Base-by-base conservation (phyloP, 108 stramenopile genomes). In the Tribonema minus region DNA sequence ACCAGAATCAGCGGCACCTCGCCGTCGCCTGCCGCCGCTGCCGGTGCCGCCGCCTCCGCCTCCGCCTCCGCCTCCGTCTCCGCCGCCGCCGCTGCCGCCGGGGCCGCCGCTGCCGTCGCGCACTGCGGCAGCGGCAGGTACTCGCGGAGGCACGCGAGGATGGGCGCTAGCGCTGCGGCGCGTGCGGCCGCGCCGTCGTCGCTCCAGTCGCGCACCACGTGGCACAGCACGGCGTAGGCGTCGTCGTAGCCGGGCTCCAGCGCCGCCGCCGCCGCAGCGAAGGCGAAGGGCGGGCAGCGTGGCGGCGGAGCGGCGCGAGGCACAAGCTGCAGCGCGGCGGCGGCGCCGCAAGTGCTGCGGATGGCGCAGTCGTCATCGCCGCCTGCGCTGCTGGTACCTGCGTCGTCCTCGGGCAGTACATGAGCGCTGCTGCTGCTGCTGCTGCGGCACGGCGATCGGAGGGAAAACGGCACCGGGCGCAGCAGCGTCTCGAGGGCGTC, bases 1-100 rank as follows among this genome's bases (percentile, higher is more conserved):
- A 86, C 86, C 26, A 84, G 75, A 4, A 86, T 64, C 25, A 38
- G 66, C 39, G 46, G 46, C n/a, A n/a, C n/a, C n/a, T n/a, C n/a
- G n/a, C n/a, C n/a, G n/a, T n/a, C n/a, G n/a, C n/a, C n/a, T n/a
- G n/a, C n/a, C n/a, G n/a, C n/a, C n/a, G n/a, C n/a, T n/a, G n/a
- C n/a, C 20, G 46, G 46, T 54, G 46, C 46, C 20, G 20, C 46
- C 20, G 9, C 15, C 46, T 15, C 46, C 9, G 15, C 20, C 15
- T 54, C 46, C 20, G 20, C 46, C 20, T 9, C 46, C 20, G 46
- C 46, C 20, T 9, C 46, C 20, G 46, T 20, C 20, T 9, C 20
- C n/a, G n/a, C n/a, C n/a, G n/a, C n/a, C n/a, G n/a, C n/a, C n/a
- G n/a, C n/a, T n/a, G n/a, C 9, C 15, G 46, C 46, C 9, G 15